phyloP scores from a whole-genome alignment of 768 basidiomycete genomes.

The Auriculariales sp. region DNA sequence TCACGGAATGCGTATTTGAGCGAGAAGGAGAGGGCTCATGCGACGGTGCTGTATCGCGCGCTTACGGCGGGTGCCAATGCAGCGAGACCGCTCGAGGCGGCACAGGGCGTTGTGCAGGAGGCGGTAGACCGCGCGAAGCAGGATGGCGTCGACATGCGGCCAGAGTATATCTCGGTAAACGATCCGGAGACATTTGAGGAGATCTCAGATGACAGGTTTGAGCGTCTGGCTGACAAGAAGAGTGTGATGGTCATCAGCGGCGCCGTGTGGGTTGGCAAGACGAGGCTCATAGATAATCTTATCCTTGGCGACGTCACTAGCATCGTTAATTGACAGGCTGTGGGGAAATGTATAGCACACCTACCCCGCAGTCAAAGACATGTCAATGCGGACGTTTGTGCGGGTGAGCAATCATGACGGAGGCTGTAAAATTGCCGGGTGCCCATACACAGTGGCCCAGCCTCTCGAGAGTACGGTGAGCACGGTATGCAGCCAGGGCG shows the following conservation, averaged over 20 bases:
- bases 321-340: constrained; percentile 22
- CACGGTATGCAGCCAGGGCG: no score
- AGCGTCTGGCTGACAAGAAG: constrained; percentile 9
- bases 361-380: no score
- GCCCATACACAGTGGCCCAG: no score
- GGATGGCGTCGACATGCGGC: constrained; percentile 33
- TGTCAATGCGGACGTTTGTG: no score
- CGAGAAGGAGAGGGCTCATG: constrained; percentile 38
- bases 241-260: constrained; percentile 58
- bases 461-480: no score
- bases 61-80: constrained; percentile 39
- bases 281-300: constrained; percentile 87
- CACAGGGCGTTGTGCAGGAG: constrained; percentile 17
- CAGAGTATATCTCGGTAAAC: constrained; percentile 88
- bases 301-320: constrained; percentile 41
- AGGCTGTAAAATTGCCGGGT: no score
- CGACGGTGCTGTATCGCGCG: constrained; percentile 51
- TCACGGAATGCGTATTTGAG: constrained; percentile 82
- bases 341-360: no score
- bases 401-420: no score
- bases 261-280: constrained; percentile 73
- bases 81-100: constrained; percentile 40
- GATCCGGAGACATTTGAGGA: constrained; percentile 61
- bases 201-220: constrained; percentile 23
- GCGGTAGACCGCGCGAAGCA: constrained; percentile 10